A percentile compares a stretch with the other conserved stretches of the same genome.
Evolutionary conservation across 495 filamentous ascomycete genomes (phyloP).

Genomic region (Emericellopsis terricola): DNA sequence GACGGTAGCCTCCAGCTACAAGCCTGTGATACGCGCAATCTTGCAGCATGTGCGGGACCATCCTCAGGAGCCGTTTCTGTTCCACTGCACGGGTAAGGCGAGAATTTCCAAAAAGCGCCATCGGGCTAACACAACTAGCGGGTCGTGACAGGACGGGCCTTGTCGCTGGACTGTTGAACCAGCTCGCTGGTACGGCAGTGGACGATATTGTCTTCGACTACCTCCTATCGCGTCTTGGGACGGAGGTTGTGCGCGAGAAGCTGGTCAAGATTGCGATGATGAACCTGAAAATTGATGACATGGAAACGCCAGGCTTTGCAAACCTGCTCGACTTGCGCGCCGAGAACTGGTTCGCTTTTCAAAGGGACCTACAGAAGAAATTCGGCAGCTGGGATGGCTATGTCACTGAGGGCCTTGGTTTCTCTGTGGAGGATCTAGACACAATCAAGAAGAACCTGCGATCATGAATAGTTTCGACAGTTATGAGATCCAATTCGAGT

Average conservation of each 20-base stretch:
- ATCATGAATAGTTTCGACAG: neutral
- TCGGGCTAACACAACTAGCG: conserved; percentile 13
- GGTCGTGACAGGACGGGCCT: conserved; percentile 51
- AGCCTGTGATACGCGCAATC: conserved; percentile 14
- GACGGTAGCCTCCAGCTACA: conserved; percentile 20
- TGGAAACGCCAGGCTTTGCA: conserved; percentile 19
- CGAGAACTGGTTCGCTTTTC: conserved; percentile 21
- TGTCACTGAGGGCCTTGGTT: conserved; percentile 17
- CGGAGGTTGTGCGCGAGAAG: conserved; percentile 23
- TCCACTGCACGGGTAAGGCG: conserved; percentile 35
- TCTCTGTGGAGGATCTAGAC: conserved; percentile 18
- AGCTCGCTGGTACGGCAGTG: conserved; percentile 26
- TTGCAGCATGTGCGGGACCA: conserved; percentile 18
- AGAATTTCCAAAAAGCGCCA: neutral
- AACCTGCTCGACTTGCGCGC: conserved; percentile 19
- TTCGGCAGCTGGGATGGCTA: conserved; percentile 27
- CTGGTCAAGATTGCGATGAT: conserved; percentile 18
- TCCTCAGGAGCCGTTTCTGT: conserved; percentile 16
- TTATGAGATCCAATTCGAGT: neutral
- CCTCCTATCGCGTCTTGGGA: conserved; percentile 26
- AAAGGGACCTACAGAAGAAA: conserved; percentile 13
- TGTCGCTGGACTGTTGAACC: conserved; percentile 35
- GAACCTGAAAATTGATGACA: conserved; percentile 11
- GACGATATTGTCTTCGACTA: conserved; percentile 34
- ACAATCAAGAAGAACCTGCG: conserved; percentile 22